Evolutionary conservation across 1,284 basidiomycete genomes (phyloP).

Genomic region (Leucoagaricus sp.): DNA sequence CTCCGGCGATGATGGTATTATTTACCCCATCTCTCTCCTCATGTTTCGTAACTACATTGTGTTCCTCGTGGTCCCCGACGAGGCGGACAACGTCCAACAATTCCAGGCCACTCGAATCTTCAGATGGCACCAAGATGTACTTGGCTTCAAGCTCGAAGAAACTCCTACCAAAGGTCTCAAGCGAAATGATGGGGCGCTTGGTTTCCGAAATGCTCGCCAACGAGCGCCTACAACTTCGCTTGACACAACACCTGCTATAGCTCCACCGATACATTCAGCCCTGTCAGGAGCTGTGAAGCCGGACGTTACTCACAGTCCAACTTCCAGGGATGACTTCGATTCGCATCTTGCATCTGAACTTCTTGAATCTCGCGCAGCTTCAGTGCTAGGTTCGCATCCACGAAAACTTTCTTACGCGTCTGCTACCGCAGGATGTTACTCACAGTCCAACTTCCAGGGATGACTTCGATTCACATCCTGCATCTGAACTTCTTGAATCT

Average conservation of each 20-base stretch:
- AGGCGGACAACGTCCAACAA: not conserved
- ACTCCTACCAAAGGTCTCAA: no score
- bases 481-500: not conserved
- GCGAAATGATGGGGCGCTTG: no score
- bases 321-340: not conserved
- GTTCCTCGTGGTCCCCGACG: slow-evolving; percentile 10
- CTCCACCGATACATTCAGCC: not conserved
- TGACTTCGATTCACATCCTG: not conserved
- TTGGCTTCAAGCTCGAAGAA: not conserved
- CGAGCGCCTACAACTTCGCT: not conserved
- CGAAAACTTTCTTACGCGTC: no score
- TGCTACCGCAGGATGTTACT: not conserved
- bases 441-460: not conserved
- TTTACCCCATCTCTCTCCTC: slow-evolving; percentile 13
- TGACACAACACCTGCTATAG: not conserved
- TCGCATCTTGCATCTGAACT: not conserved
- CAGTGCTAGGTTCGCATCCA: not conserved
- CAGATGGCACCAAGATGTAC: slow-evolving; percentile 7
- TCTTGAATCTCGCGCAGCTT: not conserved
- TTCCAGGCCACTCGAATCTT: slow-evolving; percentile 4
- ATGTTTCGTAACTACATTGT: slow-evolving; percentile 16
- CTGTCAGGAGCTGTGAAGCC: not conserved
- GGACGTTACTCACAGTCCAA: not conserved
- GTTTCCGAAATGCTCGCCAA: no score
- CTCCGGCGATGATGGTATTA: slow-evolving; percentile 8